Conservation (phyloP, 2,329 filamentous ascomycete genomes). For the Colletotrichum chlorophyti region DNA sequence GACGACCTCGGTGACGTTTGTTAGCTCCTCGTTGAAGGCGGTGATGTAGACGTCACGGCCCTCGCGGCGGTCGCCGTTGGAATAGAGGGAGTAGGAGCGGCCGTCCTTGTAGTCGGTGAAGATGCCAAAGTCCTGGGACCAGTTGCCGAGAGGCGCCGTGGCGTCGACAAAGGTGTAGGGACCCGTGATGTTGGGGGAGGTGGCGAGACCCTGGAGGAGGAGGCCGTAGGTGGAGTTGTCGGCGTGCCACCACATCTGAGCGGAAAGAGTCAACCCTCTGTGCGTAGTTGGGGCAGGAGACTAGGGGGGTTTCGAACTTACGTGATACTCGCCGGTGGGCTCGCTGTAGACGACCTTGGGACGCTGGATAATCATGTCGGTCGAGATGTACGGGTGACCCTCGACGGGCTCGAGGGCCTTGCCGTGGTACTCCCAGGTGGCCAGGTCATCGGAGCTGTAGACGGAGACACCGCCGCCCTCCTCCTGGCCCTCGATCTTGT, state of each 20-base stretch:
- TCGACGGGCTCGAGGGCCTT: conserved; percentile 63
- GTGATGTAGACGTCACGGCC: conserved; percentile 65
- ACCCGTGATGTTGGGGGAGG: conserved; percentile 57
- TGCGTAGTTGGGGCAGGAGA: accelerated
- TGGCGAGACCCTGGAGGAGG: conserved; percentile 63
- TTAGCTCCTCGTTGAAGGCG: conserved; percentile 58
- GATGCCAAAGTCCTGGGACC: conserved; percentile 68
- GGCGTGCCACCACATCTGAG: conserved; percentile 67
- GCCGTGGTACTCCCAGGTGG: conserved; percentile 64
- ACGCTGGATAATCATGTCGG: conserved; percentile 64
- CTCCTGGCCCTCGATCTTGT: conserved; percentile 62
- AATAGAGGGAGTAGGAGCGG: conserved; percentile 62
- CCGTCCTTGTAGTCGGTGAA: conserved; percentile 67
- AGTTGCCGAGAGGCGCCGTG: conserved; percentile 63
- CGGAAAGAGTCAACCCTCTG: neutral
- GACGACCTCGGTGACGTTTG: conserved; percentile 56
- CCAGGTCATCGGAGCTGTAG: conserved; percentile 66
- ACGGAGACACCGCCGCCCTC: conserved; percentile 68
- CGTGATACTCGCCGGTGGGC: conserved; percentile 60
- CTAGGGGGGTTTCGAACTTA: conserved; percentile 35
- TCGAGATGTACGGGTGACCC: conserved; percentile 61
- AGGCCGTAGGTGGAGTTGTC: conserved; percentile 63
- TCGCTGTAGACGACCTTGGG: conserved; percentile 68
- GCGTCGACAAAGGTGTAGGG: conserved; percentile 63
- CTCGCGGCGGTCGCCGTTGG: conserved; percentile 61